Evolutionary conservation across 2,329 filamentous ascomycete genomes (phyloP), one percentile per base, ranked within the genome.

Genomic region (Paecilomyces sp.): DNA sequence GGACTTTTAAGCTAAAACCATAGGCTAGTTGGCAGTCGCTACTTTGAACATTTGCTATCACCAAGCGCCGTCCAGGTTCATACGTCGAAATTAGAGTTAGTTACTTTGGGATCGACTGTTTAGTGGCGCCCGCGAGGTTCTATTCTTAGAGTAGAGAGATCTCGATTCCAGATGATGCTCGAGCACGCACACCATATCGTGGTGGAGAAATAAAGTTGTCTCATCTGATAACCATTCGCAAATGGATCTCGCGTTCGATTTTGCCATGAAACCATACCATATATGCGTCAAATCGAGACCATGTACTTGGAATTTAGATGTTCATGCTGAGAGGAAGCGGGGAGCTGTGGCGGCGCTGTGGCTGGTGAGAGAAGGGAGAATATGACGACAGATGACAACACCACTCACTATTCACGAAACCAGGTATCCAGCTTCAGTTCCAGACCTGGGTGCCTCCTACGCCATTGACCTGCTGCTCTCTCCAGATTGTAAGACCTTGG

Each of bases 311-410:
- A 22, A 22, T 22, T 28, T 28, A n/a, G 36, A n/a, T 41, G 5
- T 3, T 41, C 13, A 15, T 36, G 33, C 33, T 11, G 4, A 36
- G 11, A n/a, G 3, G 25, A 28, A 41, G 36, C 36, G 41, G 41
- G 41, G 41, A 9, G 3, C 36, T n/a, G 36, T 41, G 36, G 36
- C 36, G 36, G 36, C 13, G 5, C 24, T 34, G 54, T 55, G 54
- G 54, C 33, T 33, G 25, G 24, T 57, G 55, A 24, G 15, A 18
- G 18, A 24, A 13, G 8, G 13, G 7, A 24, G 4, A 28, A 13
- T 28, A 57, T 57, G 55, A 57, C 55, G 55, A 36, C 30, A 28
- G 54, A 55, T 55, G 54, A 55, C 54, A 55, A n/a, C 54, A 55
- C 30, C 54, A 55, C 15, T 28, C 25, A 28, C 25, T 2, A 28